Conservation (phyloP, 768 basidiomycete species). For the Tremella yokohamensis region DNA sequence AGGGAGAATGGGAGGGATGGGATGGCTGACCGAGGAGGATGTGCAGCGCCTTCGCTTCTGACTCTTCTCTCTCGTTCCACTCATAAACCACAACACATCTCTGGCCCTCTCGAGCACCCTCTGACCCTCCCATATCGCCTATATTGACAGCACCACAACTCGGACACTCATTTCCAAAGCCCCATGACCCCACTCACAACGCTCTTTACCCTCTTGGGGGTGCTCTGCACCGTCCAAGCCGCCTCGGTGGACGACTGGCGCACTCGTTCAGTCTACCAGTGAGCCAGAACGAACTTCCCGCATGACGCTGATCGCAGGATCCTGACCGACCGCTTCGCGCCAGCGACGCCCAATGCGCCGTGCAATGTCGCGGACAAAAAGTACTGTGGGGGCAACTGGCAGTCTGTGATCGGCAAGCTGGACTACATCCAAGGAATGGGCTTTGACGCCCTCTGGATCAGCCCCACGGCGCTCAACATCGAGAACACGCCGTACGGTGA, state of each 20-base stretch:
- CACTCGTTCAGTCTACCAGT: constrained; percentile 39
- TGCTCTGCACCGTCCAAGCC: constrained; percentile 16
- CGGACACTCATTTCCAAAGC: neutral
- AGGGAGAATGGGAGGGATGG: too few species aligned
- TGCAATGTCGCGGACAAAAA: constrained; percentile 26
- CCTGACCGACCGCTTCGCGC: constrained; percentile 51
- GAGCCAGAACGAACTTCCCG: constrained; percentile 4
- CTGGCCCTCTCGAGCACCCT: too few species aligned
- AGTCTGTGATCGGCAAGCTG: constrained; percentile 39
- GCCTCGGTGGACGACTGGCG: constrained; percentile 40
- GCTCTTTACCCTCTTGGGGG: constrained; percentile 20
- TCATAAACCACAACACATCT: too few species aligned
- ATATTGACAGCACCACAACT: too few species aligned
- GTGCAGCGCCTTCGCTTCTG: too few species aligned
- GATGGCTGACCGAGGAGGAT: too few species aligned
- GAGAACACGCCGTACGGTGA: constrained; percentile 42
- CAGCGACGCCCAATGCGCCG: constrained; percentile 26
- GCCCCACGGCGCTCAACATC: constrained; percentile 44
- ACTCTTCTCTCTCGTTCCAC: too few species aligned
- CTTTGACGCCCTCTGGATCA: constrained; percentile 52
- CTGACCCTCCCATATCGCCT: too few species aligned
- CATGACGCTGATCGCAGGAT: constrained; percentile 24
- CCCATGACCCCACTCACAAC: constrained; percentile 8
- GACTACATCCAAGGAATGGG: constrained; percentile 51
- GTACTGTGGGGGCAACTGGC: constrained; percentile 49